These are phyloP conservation scores for Borovskyia barvae DNA, from an alignment of 208 protist species.

Conservation along the genomic window DNA sequence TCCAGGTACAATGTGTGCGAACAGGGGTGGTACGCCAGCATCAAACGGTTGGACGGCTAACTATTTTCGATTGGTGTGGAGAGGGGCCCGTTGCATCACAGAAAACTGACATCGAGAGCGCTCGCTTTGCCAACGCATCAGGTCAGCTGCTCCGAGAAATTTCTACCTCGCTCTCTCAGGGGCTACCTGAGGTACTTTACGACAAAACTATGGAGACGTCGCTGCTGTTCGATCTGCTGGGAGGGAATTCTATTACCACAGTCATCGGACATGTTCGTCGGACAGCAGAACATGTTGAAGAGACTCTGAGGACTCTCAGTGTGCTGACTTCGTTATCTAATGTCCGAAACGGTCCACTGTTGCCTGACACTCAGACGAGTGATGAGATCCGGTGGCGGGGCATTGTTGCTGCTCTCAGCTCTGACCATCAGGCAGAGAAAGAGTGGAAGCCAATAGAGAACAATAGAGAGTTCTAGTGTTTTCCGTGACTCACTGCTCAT, in stretches of 20 bases:
- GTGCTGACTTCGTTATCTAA: conserved; percentile 29
- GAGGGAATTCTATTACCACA: conserved; percentile 46
- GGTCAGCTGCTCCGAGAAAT: conserved; percentile 25
- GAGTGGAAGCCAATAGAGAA: conserved; percentile 21
- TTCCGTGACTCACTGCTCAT: no score
- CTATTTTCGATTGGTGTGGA: conserved; percentile 47
- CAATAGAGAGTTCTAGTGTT: conserved; percentile 17
- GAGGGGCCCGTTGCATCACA: conserved; percentile 24
- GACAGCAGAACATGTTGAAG: conserved; percentile 18
- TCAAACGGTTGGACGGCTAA: conserved; percentile 31
- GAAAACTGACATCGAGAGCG: conserved; percentile 42
- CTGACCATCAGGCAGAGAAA: conserved; percentile 31
- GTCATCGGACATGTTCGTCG: conserved; percentile 30
- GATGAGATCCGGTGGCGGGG: conserved; percentile 44
- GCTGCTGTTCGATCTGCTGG: conserved; percentile 48
- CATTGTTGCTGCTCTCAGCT: conserved; percentile 31
- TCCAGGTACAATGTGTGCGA: conserved; percentile 48
- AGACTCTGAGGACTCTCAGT: conserved; percentile 16
- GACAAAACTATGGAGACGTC: conserved; percentile 25
- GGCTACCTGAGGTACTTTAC: conserved; percentile 26
- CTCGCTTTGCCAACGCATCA: conserved; percentile 43
- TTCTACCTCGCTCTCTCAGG: conserved; percentile 9
- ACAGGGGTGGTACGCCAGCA: conserved; percentile 33
- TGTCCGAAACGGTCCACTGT: conserved; percentile 33
- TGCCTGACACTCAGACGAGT: conserved; percentile 32